Base-by-base conservation (phyloP, 164 flowering plant species). In the Kalanchoe fedtschenkoi region DNA sequence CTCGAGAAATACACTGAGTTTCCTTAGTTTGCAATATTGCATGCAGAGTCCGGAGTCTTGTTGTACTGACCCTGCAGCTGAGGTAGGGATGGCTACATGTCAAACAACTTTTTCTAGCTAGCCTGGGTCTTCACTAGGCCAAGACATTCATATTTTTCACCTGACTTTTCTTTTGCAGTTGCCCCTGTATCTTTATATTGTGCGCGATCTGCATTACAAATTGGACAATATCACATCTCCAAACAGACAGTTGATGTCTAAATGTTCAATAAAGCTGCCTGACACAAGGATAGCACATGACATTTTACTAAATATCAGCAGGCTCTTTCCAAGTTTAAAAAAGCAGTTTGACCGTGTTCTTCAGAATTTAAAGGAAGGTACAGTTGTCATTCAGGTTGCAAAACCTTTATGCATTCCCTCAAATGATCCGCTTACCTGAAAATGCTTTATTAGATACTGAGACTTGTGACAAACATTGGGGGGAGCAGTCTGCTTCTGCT, bases 141-240 rank as follows among this genome's bases (percentile, higher is more conserved):
- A 34, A 39, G 24, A 55, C 13, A 30, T 39, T 58, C 34, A 60
- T 46, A 24, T 34, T 17, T 13, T 28, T 15, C 22, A 17, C 41
- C 28, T 61, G 44, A 17, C 61, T 42, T 9, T 62, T 70, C 64
- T 51, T 58, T 64, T 60, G 44, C 66, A 90, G 97, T 72, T 88
- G 51, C 87, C 89, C 39, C 69, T 88, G 41, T 74, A 75, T 69
- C 74, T 87, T 65, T 88, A 86, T 74, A 81, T 90, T 68, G 71
- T 88, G 54, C 85, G 77, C 59, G 97, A 90, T 72, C 84, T 90
- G 67, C 75, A 72, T 73, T 34, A 65, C 74, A 88, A 84, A 78
- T 74, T 90, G 73, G 81, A 78, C 58, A 69, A 58, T 61, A 66
- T 77, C 65, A 73, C 67, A 68, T 71, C 77, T 71, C 63, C 72